These are phyloP conservation scores for Arbutus unedo DNA, from an alignment of 148 eudicot species.

Conservation along the genomic window DNA sequence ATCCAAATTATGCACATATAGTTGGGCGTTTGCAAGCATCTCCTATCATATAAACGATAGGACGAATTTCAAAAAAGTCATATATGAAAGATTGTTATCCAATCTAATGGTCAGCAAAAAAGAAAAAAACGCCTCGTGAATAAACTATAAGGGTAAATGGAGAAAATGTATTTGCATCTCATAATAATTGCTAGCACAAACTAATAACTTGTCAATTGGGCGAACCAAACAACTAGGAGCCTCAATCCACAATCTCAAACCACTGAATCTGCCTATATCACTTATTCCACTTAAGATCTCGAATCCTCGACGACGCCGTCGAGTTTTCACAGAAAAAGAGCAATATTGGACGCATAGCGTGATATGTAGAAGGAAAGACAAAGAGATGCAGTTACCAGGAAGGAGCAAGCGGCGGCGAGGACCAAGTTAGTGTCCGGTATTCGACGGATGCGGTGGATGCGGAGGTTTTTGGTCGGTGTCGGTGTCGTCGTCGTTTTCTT, in stretches of 20 bases:
- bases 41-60: neutral
- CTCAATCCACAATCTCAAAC: neutral
- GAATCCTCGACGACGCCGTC: neutral
- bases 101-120: neutral
- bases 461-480: neutral
- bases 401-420: neutral
- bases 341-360: neutral
- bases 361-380: neutral
- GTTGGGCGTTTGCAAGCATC: no score
- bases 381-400: neutral
- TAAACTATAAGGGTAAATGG: neutral
- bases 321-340: neutral
- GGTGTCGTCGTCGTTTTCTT: neutral
- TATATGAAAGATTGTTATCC: neutral
- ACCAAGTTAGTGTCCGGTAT: neutral
- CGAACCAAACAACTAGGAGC: neutral
- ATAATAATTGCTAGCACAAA: neutral
- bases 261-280: neutral
- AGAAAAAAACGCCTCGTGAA: neutral
- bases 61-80: neutral
- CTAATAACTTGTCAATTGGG: neutral
- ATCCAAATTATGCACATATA: no score
- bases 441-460: neutral
- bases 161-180: neutral
- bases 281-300: slow-evolving; percentile 6